Percentiles rank a stretch among this genome's conserved stretches.
Conservation (phyloP, 345 rosid species). For the Turnera subulata region DNA sequence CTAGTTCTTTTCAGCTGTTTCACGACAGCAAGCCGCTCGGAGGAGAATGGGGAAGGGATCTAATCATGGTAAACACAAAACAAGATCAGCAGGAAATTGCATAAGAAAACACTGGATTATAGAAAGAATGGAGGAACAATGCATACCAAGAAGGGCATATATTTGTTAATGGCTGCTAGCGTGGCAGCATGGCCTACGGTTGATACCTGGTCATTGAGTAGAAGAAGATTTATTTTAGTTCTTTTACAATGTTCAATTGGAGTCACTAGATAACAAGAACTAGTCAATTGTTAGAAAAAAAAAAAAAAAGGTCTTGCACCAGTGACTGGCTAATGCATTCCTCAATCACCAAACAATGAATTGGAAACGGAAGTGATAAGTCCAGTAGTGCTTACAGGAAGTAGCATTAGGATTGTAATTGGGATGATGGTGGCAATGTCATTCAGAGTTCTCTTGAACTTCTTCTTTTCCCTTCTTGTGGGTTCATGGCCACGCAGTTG, state of each 20-base stretch:
- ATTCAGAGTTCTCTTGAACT: constrained; percentile 38
- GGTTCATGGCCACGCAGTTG: constrained; percentile 36
- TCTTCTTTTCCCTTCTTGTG: constrained; percentile 41
- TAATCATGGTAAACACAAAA: constrained; percentile 13
- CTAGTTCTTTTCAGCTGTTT: constrained; percentile 53
- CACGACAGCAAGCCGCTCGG: constrained; percentile 46
- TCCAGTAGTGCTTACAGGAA: constrained; percentile 45
- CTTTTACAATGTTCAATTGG: too few species aligned
- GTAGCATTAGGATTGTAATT: constrained; percentile 51
- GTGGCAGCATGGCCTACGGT: constrained; percentile 64
- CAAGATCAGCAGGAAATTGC: constrained; percentile 12
- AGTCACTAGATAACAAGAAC: too few species aligned
- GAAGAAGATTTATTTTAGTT: background rate
- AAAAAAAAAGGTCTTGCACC: background rate
- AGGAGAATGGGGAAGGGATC: constrained; percentile 68
- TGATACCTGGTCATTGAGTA: constrained; percentile 38
- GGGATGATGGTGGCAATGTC: constrained; percentile 55
- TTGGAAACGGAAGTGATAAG: background rate
- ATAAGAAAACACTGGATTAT: background rate
- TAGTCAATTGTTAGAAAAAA: too few species aligned
- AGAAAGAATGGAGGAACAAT: background rate
- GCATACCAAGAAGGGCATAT: constrained; percentile 54
- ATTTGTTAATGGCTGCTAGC: constrained; percentile 48
- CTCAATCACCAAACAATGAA: background rate
- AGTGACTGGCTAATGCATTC: background rate